These are phyloP conservation scores for Phyllostachys edulis DNA, from an alignment of 176 grass and related monocot species.

Conservation along the genomic window DNA sequence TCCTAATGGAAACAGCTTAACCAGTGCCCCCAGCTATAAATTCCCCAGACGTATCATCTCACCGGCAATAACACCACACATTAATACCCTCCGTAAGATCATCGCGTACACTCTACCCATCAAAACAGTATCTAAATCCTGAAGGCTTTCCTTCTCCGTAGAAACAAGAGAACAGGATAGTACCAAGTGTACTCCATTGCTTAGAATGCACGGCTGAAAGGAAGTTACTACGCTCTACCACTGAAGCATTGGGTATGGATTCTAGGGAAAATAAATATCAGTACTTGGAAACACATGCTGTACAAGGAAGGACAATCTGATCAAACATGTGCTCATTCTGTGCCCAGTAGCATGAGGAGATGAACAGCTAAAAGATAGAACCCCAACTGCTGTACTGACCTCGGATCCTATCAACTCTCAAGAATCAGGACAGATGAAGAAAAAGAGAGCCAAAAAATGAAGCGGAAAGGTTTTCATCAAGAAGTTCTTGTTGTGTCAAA, in stretches of 20 bases:
- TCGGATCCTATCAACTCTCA: background rate
- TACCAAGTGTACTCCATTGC: constrained; percentile 36
- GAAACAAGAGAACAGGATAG: background rate
- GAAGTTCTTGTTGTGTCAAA: constrained; percentile 9
- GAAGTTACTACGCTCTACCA: background rate
- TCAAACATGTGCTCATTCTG: background rate
- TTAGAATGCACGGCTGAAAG: constrained; percentile 22
- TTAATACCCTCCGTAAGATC: constrained; percentile 29
- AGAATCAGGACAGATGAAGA: background rate
- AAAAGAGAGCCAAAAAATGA: background rate
- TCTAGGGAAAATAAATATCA: background rate
- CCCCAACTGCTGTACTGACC: background rate
- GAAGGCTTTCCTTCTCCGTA: background rate
- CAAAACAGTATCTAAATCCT: background rate
- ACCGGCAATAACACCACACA: constrained; percentile 23
- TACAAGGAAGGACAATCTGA: constrained; percentile 10
- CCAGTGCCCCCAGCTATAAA: background rate
- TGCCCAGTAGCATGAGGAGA: background rate
- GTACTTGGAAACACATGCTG: constrained; percentile 17
- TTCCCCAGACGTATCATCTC: background rate
- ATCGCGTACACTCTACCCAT: constrained; percentile 26
- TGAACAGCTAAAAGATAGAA: constrained; percentile 22
- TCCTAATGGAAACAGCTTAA: background rate
- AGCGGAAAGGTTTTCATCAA: background rate
- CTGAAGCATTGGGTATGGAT: background rate